Conservation (phyloP, 805 yeast species). For the Ogataea allantospora region DNA sequence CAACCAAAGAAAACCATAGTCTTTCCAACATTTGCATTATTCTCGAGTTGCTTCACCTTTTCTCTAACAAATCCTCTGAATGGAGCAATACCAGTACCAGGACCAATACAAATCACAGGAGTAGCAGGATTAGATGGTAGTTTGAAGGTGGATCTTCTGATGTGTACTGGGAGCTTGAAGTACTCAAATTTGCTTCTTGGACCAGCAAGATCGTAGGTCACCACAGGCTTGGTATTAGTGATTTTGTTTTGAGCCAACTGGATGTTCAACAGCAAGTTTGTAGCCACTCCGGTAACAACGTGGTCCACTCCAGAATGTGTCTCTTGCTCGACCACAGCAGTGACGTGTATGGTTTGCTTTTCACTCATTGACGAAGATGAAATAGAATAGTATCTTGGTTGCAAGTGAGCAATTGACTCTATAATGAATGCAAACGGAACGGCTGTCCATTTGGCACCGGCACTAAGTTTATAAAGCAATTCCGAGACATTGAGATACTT, state of each 20-base stretch:
- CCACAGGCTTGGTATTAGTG: constrained; percentile 39
- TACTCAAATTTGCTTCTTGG: constrained; percentile 61
- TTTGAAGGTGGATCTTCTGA: constrained; percentile 93
- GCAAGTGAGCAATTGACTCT: constrained; percentile 77
- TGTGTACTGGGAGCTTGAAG: constrained; percentile 82
- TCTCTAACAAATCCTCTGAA: constrained; percentile 94
- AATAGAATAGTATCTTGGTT: constrained; percentile 94
- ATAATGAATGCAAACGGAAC: constrained; percentile 84
- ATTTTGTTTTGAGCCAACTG: constrained; percentile 56
- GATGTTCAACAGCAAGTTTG: constrained; percentile 78
- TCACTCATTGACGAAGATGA: constrained; percentile 84
- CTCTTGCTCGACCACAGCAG: constrained; percentile 87
- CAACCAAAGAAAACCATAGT: constrained; percentile 84
- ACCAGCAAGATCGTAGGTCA: constrained; percentile 73
- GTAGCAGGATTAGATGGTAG: constrained; percentile 80
- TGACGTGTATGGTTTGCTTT: constrained; percentile 72
- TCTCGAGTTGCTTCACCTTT: constrained; percentile 55
- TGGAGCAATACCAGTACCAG: constrained; percentile 99
- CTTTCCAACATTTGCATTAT: constrained; percentile 60
- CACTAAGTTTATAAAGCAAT: constrained; percentile 59
- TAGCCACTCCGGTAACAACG: constrained; percentile 80
- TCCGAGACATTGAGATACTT: constrained; percentile 74
- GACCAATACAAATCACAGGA: constrained; percentile 92
- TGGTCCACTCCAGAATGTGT: constrained; percentile 33
- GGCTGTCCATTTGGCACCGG: constrained; percentile 62